Conservation (phyloP, 2,329 filamentous ascomycete genomes). For the Ciborinia camelliae region DNA sequence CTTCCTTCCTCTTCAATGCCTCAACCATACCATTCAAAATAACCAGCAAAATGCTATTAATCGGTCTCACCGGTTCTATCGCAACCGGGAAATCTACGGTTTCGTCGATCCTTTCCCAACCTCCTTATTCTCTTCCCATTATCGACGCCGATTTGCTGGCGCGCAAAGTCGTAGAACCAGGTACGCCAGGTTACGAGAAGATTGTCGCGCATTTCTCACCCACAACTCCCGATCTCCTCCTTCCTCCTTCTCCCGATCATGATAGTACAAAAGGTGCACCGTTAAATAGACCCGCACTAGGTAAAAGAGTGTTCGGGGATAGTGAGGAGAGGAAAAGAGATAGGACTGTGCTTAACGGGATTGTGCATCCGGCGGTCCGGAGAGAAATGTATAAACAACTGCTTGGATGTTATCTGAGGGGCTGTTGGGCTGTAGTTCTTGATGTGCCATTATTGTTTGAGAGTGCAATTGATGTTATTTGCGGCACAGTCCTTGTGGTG, state of each 20-base stretch:
- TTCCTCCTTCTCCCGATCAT: slow-evolving; percentile 53
- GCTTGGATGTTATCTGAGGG: slow-evolving; percentile 67
- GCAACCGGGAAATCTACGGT: slow-evolving; percentile 98
- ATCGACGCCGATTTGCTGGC: slow-evolving; percentile 93
- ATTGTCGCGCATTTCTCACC: slow-evolving; percentile 80
- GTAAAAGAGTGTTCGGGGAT: slow-evolving; percentile 80
- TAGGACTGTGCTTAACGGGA: slow-evolving; percentile 75
- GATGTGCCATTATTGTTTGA: slow-evolving; percentile 94
- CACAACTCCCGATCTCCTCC: slow-evolving; percentile 80
- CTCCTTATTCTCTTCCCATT: slow-evolving; percentile 83
- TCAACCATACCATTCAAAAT: neutral
- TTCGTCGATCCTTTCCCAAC: slow-evolving; percentile 72
- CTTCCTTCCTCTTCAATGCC: slow-evolving; percentile 6
- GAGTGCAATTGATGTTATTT: slow-evolving; percentile 78
- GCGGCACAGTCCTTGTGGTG: slow-evolving; percentile 82
- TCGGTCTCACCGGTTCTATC: slow-evolving; percentile 94
- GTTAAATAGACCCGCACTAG: slow-evolving; percentile 82
- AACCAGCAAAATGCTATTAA: slow-evolving; percentile 69
- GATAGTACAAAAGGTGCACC: slow-evolving; percentile 64
- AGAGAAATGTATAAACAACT: slow-evolving; percentile 76
- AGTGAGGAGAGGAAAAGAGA: slow-evolving; percentile 67
- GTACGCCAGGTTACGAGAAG: slow-evolving; percentile 75
- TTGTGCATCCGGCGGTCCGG: slow-evolving; percentile 89
- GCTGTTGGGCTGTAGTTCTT: slow-evolving; percentile 84
- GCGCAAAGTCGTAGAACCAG: slow-evolving; percentile 90